Base-by-base conservation (phyloP, 1,284 basidiomycete species). In the Cutaneotrichosporon mucoides region DNA sequence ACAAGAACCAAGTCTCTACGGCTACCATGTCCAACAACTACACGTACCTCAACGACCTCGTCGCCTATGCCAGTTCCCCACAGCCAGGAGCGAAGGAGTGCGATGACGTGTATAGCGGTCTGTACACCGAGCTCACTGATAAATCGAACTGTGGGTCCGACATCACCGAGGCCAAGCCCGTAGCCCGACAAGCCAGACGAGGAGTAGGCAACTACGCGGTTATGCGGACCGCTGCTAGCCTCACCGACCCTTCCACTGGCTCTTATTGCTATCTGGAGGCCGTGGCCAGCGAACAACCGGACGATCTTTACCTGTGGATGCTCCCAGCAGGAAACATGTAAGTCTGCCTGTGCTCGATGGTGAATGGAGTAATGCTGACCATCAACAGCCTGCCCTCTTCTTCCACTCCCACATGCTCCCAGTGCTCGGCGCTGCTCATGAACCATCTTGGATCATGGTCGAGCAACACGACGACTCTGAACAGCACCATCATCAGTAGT, bases 31-130 rank as follows among this genome's bases (percentile, higher is more conserved):
- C 89, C 68, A 72, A 74, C 1, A 85, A 90, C 73, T 75, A 86
- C 50, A 82, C 84, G 1, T 73, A 80, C 41, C 79, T 90, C 64
- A 91, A 90, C 69, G 72, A 79, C 3, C 79, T 90, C 40, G 68
- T 92, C 7, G 62, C 66, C 1, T 76, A 75, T 44, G 60, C 67
- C 1, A 38, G 55, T 4, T 57, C 58, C 4, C 72, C 73, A 2
- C 50, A 63, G 47, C 72, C 70, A 0, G 44, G 56, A 2, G 34
- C 58, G 0, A 53, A 60, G 0, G 6, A 54, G 40, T 79, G 77
- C 53, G 68, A 71, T 24, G 45, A 60, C 0, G 71, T 66, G 51
- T 72, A 73, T 55, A 33, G 43, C 1, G 57, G 43, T 10, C 64
- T 70, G 41, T 53, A 63, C n/a, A 54, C 51, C 0, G 63, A 63